Percentiles rank a stretch among this genome's conserved stretches.
Evolutionary conservation across 352 stramenopile genomes (phyloP).

Genomic region (Globisporangium lucens): DNA sequence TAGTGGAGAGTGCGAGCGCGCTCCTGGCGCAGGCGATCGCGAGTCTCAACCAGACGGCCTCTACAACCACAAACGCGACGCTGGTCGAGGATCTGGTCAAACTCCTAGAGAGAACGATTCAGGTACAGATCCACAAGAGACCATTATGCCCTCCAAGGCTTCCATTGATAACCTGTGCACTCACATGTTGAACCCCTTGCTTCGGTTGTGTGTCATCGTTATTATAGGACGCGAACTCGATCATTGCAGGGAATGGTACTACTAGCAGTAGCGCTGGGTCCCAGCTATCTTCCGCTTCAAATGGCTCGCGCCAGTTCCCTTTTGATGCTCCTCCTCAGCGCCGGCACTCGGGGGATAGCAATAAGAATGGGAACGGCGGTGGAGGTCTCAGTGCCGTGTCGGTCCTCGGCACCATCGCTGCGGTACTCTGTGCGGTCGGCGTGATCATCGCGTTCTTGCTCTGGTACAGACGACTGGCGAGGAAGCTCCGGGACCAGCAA

Average conservation of each 20-base stretch:
- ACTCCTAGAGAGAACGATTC: slow-evolving; percentile 3
- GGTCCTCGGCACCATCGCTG: background rate
- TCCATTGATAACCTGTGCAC: background rate
- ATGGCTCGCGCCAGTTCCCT: background rate
- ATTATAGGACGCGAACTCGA: background rate
- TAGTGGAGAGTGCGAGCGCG: background rate
- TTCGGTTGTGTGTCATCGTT: background rate
- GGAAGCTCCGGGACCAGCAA: slow-evolving; percentile 3
- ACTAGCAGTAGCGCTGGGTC: background rate
- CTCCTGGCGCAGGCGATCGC: background rate
- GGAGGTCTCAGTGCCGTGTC: background rate
- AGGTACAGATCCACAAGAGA: background rate
- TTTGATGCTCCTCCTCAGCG: background rate
- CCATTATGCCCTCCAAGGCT: background rate
- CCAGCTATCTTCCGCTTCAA: background rate
- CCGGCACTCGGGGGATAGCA: background rate
- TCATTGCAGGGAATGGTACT: background rate
- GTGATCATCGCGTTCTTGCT: slow-evolving; percentile 20
- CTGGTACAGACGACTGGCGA: slow-evolving; percentile 3
- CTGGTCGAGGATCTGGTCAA: background rate
- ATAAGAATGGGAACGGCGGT: background rate
- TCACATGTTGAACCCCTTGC: background rate
- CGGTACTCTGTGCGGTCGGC: slow-evolving; percentile 22
- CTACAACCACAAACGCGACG: background rate
- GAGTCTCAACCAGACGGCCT: background rate